phyloP scores from a whole-genome alignment of 2,329 filamentous ascomycete genomes.

The Verticillium longisporum region DNA sequence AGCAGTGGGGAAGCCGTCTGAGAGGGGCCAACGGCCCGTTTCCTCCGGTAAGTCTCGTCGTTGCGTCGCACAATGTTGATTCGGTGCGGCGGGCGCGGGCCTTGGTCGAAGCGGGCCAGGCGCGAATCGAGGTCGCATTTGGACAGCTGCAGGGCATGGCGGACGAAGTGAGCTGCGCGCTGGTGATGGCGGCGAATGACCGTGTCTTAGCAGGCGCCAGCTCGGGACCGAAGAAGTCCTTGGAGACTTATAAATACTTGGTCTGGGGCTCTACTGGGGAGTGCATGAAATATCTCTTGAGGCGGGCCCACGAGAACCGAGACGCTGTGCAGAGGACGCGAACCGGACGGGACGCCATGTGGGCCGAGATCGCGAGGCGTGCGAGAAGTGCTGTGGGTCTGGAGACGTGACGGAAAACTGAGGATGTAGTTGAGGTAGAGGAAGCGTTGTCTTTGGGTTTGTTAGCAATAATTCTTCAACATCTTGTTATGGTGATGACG shows the following conservation, averaged over 20 bases:
- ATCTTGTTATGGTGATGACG: background rate
- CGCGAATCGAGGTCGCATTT: slow-evolving; percentile 31
- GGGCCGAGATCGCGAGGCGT: slow-evolving; percentile 52
- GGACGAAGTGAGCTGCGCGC: slow-evolving; percentile 74
- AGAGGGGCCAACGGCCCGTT: slow-evolving; percentile 31
- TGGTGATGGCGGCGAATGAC: slow-evolving; percentile 24
- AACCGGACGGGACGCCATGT: slow-evolving; percentile 56
- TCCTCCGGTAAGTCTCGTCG: slow-evolving; percentile 56
- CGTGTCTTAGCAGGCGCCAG: background rate
- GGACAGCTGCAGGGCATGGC: slow-evolving; percentile 61
- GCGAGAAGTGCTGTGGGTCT: slow-evolving; percentile 33
- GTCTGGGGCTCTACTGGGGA: slow-evolving; percentile 68
- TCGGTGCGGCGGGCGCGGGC: slow-evolving; percentile 56
- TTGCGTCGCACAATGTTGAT: slow-evolving; percentile 77
- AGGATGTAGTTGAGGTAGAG: background rate
- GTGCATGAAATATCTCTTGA: slow-evolving; percentile 77
- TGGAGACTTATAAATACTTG: slow-evolving; percentile 57
- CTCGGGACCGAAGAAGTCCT: slow-evolving; percentile 2
- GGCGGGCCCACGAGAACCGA: slow-evolving; percentile 58
- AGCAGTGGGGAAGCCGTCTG: slow-evolving; percentile 44
- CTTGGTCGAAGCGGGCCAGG: slow-evolving; percentile 38
- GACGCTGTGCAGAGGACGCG: slow-evolving; percentile 60
- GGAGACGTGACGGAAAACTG: slow-evolving; percentile 14
- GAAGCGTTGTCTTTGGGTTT: background rate
- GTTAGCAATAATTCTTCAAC: background rate